A percentile compares a stretch with the other conserved stretches of the same genome.
These are phyloP conservation scores for Mycogone perniciosa DNA, from an alignment of 2,329 filamentous ascomycete genomes.

Conservation along the genomic window DNA sequence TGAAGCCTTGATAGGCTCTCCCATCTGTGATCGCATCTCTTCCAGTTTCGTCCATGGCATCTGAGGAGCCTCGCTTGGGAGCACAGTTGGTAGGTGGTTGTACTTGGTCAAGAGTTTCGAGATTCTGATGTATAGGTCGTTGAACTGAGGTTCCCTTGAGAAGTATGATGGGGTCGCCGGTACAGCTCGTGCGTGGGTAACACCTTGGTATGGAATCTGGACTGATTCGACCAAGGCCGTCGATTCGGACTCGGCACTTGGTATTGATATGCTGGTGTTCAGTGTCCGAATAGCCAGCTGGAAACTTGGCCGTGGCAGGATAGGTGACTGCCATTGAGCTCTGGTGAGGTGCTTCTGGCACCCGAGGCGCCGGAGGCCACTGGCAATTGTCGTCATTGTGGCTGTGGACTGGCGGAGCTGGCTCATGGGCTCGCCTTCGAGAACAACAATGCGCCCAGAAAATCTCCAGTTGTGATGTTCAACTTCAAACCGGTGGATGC, in stretches of 20 bases:
- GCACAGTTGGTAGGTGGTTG: constrained; percentile 62
- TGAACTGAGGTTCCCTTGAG: constrained; percentile 76
- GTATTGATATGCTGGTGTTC: constrained; percentile 16
- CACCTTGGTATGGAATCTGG: constrained; percentile 25
- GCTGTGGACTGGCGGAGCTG: constrained; percentile 18
- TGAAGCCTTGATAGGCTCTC: constrained; percentile 66
- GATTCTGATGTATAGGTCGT: constrained; percentile 72
- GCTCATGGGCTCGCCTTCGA: constrained; percentile 8
- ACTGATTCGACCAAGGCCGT: constrained; percentile 18
- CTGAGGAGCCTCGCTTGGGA: constrained; percentile 59
- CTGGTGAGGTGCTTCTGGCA: constrained; percentile 26
- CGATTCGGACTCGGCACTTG: constrained; percentile 13
- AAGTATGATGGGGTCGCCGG: constrained; percentile 93
- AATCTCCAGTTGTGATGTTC: constrained; percentile 13
- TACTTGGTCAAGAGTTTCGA: constrained; percentile 67
- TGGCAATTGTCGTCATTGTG: constrained; percentile 31
- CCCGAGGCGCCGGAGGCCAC: constrained; percentile 30
- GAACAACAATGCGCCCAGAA: constrained; percentile 10
- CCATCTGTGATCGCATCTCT: constrained; percentile 65
- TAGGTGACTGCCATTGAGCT: constrained; percentile 24
- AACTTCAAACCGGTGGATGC: neutral
- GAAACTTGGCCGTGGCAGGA: constrained; percentile 19
- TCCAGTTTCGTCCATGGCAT: constrained; percentile 75
- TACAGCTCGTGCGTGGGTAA: constrained; percentile 61
- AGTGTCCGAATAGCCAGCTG: constrained; percentile 22